Evolutionary conservation across 176 grass and related monocot species (phyloP), one percentile per base, ranked within the genome.

Genomic region (Ananas comosus): DNA sequence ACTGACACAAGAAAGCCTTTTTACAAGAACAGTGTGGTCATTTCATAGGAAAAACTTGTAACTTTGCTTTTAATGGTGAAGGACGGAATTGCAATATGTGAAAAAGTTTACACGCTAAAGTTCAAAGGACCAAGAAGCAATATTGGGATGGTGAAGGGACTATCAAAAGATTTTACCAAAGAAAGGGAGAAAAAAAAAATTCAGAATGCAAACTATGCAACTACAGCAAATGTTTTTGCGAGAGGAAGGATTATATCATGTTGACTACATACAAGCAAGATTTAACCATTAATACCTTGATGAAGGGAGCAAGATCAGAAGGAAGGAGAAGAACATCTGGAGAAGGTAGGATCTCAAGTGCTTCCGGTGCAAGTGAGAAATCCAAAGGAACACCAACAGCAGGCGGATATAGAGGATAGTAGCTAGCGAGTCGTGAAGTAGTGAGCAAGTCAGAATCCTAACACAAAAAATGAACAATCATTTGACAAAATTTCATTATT

Each of bases 271-370:
- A 25, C 12, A 71, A 53, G 29, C 8, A n/a, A 6, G 29, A 47
- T 13, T 13, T 19, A 61, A 61, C 56, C 56, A 65, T 2, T 69
- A 53, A 83, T 87, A 97, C 94, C 89, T 97, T 97, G 65, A 90
- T 83, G 69, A 90, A 97, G 63, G 94, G 82, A 69, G 89, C 84
- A 70, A 97, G 94, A 81, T 97, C 94, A 10, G 89, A 97, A 83
- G 94, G 72, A 73, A 97, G 84, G 22, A 97, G 48, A 63, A 97
- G 84, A 74, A 97, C 28, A 69, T 97, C 86, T 49, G 94, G 94
- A 81, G 72, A 63, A 68, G 74, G 79, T 56, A 84, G 48, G 64
- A 92, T 86, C 64, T 81, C 78, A 77, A 97, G 68, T 67, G 89
- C 84, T 75, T 90, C 86, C 29, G 79, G 81, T 73, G 86, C 86